Base-by-base conservation (phyloP, 768 basidiomycete species). In the Zangia roseola region DNA sequence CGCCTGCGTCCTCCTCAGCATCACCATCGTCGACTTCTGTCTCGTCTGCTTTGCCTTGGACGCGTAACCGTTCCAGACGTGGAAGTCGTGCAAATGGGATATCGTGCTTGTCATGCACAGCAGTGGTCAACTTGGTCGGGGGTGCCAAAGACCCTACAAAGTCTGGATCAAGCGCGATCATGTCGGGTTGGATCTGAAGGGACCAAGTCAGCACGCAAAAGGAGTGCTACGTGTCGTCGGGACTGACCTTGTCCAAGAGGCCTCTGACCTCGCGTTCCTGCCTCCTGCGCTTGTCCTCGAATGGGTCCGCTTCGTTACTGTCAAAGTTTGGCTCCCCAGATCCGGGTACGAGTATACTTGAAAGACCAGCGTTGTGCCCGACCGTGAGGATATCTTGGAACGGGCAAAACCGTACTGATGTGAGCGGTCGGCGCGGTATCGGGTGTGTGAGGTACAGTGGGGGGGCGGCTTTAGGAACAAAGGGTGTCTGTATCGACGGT, bases 251-350 rank as follows among this genome's bases (percentile, higher is more conserved):
- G 67, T 99, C 95, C 52, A 99, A 71, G 12, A 99, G 79, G 37
- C 76, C 79, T 65, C 89, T 86, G 60, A 98, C 92, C 68, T 98
- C 97, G 48, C 90, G 77, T 71, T 98, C 97, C 46, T 90, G 77
- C 49, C 93, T 71, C 19, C 88, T 77, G 53, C 82, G 84, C 66
- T 79, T 83, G 60, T 85, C 81, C 69, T 99, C 95, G 71, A 88
- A 97, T 3, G 94, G 93, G 79, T 99, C 94, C 0, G 92, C 91
- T 67, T 98, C 97, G 13, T 78, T 67, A 49, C 87, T 89, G 62
- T 99, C 97, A 65, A 94, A 95, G 74, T 97, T 94, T 39, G 94
- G 83, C 67, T 98, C 94, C 28, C 95, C 97, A 9, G 85, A 73
- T 23, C 95, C 95, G 0, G 97, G 97, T 0, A 98, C 86, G 46